Conservation (phyloP, 305 asterid genomes). For the Rubia balearica region DNA sequence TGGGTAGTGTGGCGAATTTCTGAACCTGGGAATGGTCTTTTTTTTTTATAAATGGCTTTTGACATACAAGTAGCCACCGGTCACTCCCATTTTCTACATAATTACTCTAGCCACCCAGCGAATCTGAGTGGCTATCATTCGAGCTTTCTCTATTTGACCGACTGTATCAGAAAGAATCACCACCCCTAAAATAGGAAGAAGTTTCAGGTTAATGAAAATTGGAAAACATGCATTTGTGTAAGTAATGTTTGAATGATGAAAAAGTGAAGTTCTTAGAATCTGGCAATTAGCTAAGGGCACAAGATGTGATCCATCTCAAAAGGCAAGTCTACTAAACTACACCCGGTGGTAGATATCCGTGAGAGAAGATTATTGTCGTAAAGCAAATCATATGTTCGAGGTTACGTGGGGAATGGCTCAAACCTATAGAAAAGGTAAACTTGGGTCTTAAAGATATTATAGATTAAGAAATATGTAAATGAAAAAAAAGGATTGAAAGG, state of each 20-base stretch:
- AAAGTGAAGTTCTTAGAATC: not conserved
- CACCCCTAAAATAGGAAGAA: conserved; percentile 62
- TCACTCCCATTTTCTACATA: conserved; percentile 82
- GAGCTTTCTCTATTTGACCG: conserved; percentile 51
- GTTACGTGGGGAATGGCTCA: conserved; percentile 96
- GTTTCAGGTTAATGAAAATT: not conserved
- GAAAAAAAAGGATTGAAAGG: too few relatives aligned
- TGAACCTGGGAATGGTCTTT: conserved; percentile 28
- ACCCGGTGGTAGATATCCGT: conserved; percentile 42
- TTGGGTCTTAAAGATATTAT: too few relatives aligned
- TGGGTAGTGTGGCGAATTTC: conserved; percentile 29
- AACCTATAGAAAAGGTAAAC: too few relatives aligned
- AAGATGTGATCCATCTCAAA: conserved; percentile 93
- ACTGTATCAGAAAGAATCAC: conserved; percentile 71
- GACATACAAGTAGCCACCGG: conserved; percentile 79
- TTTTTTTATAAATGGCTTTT: conserved; percentile 81
- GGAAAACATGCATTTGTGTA: too few relatives aligned
- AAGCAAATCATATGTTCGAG: conserved; percentile 93
- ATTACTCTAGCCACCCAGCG: conserved; percentile 96
- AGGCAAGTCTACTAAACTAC: conserved; percentile 55
- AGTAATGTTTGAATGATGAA: too few relatives aligned
- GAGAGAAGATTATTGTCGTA: conserved; percentile 78
- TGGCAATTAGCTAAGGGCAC: conserved; percentile 86
- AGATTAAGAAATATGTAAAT: too few relatives aligned
- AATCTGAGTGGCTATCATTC: conserved; percentile 59